Evolutionary conservation across 495 filamentous ascomycete species (phyloP), one percentile per base, ranked within the genome.

Genomic region (Lasiosphaeris hirsuta): DNA sequence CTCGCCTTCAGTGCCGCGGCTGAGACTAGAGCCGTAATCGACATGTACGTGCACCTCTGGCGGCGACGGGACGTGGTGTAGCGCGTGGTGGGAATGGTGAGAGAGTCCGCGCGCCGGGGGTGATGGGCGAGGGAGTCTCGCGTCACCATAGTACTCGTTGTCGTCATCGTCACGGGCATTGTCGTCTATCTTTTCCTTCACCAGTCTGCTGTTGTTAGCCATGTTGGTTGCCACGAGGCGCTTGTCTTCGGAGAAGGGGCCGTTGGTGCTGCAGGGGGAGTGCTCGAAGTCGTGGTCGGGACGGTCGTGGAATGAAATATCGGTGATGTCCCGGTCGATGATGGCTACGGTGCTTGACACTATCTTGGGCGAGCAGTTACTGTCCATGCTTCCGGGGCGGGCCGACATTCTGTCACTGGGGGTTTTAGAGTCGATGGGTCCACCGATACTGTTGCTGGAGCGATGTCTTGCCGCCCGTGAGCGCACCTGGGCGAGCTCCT

Each of bases 11-110:
- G 30, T 30, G 18, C 57, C 59, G 13, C 51, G 49, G 19, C 54
- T 64, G 37, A 64, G 43, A 23, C 58, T 64, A 3, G 58, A 49
- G 1, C 62, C 62, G 46, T 65, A 65, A 33, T 65, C 57, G 9
- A 65, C 57, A 42, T 60, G 50, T 19, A 65, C 60, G 14, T 39
- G 46, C 37, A 65, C 63, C 57, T 65, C 61, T 13, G 63, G 50
- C n/a, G 57, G 39, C 36, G 56, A 47, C n/a, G 49, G 36, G 35
- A 51, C 35, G 10, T 47, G 51, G 3, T 23, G 7, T n/a, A 46
- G 11, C n/a, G 13, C 34, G 34, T 30, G 23, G 23, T 30, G 23
- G 23, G 23, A 30, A 5, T 30, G 23, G 23, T 30, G 23, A 5
- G 23, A 30, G 23, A 30, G 23, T 30, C 23, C 23, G 5, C 23